These are phyloP conservation scores for Sutorius eximius DNA, from an alignment of 1,284 basidiomycete genomes.

Conservation along the genomic window DNA sequence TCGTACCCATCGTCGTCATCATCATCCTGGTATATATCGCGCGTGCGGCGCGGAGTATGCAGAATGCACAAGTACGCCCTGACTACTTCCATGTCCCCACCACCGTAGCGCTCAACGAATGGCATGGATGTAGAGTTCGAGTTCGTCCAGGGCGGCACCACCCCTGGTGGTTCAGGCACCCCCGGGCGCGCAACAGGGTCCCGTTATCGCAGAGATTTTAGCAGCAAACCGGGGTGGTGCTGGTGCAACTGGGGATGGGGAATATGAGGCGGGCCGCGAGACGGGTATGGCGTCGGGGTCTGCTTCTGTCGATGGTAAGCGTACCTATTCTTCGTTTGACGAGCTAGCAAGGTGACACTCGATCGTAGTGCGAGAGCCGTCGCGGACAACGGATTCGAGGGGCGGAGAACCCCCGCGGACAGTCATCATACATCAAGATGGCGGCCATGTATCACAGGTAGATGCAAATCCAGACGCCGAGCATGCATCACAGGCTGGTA, in stretches of 20 bases:
- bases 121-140: too few species aligned
- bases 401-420: not conserved
- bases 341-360: not conserved
- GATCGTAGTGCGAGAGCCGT: not conserved
- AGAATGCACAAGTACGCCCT: not conserved
- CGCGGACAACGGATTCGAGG: not conserved
- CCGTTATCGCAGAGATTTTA: not conserved
- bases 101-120: too few species aligned
- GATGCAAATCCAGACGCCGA: too few species aligned
- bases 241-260: too few species aligned
- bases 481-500: not conserved
- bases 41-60: accelerated
- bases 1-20: not conserved
- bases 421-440: not conserved
- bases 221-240: not conserved
- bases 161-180: not conserved
- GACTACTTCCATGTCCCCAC: too few species aligned
- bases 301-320: not conserved
- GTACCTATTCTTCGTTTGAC: too few species aligned
- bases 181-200: not conserved
- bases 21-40: accelerated
- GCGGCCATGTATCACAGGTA: not conserved
- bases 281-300: not conserved
- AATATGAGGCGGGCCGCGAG: too few species aligned
- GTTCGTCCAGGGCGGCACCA: not conserved